These are phyloP conservation scores for Pythium insidiosum DNA, from an alignment of 352 stramenopile species.

Conservation along the genomic window DNA sequence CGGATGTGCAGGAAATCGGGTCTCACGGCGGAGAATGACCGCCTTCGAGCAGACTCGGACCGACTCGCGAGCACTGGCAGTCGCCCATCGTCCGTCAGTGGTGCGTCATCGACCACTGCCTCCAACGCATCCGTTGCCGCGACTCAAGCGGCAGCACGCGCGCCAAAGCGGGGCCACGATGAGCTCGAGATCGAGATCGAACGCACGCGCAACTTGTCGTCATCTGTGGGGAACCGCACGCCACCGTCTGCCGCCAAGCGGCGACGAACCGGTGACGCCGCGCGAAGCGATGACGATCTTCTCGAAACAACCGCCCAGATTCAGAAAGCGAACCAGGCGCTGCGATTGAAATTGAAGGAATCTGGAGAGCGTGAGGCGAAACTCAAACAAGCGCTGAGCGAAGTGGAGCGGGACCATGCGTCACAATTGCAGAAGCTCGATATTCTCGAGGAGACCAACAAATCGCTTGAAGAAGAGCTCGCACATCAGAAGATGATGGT, in stretches of 20 bases:
- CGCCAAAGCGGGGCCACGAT: not conserved
- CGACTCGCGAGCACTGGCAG: not conserved
- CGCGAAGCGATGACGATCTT: not conserved
- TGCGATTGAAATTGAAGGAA: conserved; percentile 9
- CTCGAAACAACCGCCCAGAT: conserved; percentile 2
- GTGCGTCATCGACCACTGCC: too few relatives aligned
- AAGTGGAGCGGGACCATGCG: not conserved
- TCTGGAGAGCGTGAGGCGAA: conserved; percentile 1
- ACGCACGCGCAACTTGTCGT: not conserved
- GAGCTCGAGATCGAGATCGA: conserved; percentile 11
- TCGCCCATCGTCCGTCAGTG: too few relatives aligned
- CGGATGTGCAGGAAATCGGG: conserved; percentile 5
- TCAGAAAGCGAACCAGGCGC: conserved; percentile 7
- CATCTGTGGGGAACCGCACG: not conserved
- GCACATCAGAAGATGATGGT: conserved; percentile 2
- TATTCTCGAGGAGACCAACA: not conserved
- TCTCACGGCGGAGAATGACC: conserved; percentile 11
- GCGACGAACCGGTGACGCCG: not conserved
- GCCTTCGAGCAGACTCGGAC: conserved; percentile 3
- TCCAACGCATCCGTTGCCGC: too few relatives aligned
- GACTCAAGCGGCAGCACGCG: not conserved
- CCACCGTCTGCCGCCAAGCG: not conserved
- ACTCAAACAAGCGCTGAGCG: conserved; percentile 5
- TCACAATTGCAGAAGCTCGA: conserved; percentile 6
- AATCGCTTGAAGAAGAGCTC: conserved; percentile 3